Conservation (phyloP, 257 asterid genomes). For the Solanum peruvianum region DNA sequence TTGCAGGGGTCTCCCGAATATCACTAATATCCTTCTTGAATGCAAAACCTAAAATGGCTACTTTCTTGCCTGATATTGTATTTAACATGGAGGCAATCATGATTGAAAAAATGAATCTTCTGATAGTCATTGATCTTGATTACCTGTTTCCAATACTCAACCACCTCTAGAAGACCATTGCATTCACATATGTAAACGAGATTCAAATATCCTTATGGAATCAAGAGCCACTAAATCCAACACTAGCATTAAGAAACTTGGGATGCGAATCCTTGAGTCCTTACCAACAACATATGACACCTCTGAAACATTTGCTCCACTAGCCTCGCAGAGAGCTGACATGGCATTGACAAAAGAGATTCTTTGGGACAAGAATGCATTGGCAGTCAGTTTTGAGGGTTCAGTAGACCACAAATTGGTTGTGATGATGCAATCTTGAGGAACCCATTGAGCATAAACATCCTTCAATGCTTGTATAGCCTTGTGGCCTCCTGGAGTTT, state of each 20-base stretch:
- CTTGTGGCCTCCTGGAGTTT: conserved; percentile 4
- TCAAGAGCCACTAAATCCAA: neutral
- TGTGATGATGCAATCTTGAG: neutral
- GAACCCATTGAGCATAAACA: conserved; percentile 1
- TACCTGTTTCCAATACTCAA: neutral
- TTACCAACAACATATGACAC: conserved; percentile 1
- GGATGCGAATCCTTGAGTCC: neutral
- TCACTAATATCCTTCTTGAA: conserved; percentile 6
- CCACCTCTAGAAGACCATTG: neutral
- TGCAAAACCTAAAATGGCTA: neutral
- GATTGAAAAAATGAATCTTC: neutral
- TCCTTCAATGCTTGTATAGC: neutral
- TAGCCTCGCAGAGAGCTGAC: conserved; percentile 8
- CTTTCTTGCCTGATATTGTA: neutral
- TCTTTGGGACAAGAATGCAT: conserved; percentile 5
- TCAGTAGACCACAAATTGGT: conserved; percentile 7
- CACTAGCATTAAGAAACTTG: conserved; percentile 3
- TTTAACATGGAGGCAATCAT: conserved; percentile 1
- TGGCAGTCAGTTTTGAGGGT: conserved; percentile 1
- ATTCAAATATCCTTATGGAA: conserved; percentile 3
- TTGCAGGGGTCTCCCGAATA: neutral
- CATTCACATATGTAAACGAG: conserved; percentile 1
- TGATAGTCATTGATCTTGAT: conserved; percentile 4
- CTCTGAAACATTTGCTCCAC: conserved; percentile 1
- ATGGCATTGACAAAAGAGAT: conserved; percentile 2